Evolutionary conservation across 495 filamentous ascomycete genomes (phyloP).

Genomic region (Aspergillus homomorphus): DNA sequence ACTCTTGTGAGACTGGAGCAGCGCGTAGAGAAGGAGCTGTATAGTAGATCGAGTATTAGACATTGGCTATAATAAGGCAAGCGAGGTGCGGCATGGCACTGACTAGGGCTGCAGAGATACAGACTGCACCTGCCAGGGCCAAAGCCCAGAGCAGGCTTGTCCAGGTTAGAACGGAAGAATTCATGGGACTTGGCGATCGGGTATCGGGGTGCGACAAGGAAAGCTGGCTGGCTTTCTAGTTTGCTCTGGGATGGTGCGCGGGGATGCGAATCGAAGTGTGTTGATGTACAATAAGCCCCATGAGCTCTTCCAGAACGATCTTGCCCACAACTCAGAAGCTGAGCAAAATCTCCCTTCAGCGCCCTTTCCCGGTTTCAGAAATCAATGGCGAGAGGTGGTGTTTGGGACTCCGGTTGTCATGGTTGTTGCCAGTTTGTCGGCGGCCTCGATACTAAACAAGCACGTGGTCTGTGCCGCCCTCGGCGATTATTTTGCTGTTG

Average conservation of each 20-base stretch:
- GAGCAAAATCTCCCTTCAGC: no score
- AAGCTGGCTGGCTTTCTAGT: not conserved
- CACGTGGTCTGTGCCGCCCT: slow-evolving; percentile 35
- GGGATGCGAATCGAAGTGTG: not conserved
- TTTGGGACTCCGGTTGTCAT: not conserved
- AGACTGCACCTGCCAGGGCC: slow-evolving; percentile 5
- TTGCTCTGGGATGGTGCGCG: not conserved
- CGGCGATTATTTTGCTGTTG: slow-evolving; percentile 31
- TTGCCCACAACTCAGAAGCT: not conserved
- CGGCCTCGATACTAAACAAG: slow-evolving; percentile 3
- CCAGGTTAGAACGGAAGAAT: not conserved
- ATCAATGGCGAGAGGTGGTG: not conserved
- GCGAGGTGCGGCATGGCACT: slow-evolving; percentile 6
- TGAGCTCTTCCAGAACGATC: not conserved
- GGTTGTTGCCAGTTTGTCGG: not conserved
- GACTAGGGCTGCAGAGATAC: slow-evolving; percentile 20
- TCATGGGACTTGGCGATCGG: not conserved
- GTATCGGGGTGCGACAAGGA: not conserved
- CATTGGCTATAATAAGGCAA: not conserved
- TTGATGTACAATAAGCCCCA: not conserved
- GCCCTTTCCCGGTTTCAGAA: no score
- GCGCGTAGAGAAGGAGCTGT: slow-evolving; percentile 27
- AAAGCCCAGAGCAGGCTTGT: slow-evolving; percentile 9
- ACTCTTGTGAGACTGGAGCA: slow-evolving; percentile 34
- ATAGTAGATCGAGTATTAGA: not conserved